Evolutionary conservation across 2,329 filamentous ascomycete genomes (phyloP), one percentile per base, ranked within the genome.

Genomic region (Trichoderma semiorbis): DNA sequence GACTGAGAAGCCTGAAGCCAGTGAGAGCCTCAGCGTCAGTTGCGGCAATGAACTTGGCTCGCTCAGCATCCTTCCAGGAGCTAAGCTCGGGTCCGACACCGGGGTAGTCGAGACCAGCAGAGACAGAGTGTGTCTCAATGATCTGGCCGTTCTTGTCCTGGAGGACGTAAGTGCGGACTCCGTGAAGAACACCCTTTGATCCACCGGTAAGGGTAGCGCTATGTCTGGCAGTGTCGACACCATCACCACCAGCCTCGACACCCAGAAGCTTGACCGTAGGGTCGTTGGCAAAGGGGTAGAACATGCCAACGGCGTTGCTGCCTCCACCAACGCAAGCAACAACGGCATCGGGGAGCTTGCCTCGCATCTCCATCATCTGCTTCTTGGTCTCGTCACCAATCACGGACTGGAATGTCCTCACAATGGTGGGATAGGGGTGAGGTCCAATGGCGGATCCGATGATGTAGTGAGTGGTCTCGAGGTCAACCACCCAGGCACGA

Each of bases 391-490:
- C 96, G 76, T 92, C 89, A 70, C 96, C 96, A 76, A 99, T 99
- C 74, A 99, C 92, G 6, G 92, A 96, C 84, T 98, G 96, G 90
- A 99, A 98, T 0, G 95, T 98, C 73, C 96, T 91, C 67, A 98
- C 96, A 74, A 98, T 98, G 66, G 94, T 97, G 1, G 96, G 96
- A 91, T 98, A 98, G 12, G 96, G 96, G 81, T 99, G 96, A 62
- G 96, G 96, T 0, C 96, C 96, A 77, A 99, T 99, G 58, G 96
- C 96, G 18, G 94, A 98, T 71, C 96, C 96, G 77, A 99, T 97
- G 78, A 98, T 96, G 85, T 98, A 99, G 86, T 99, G 96, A 0
- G 96, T 98, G 21, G 93, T 97, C 77, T 95, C 91, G 18, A 99
- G 92, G 76, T 95, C 89, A 71, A 95, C 92, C 21, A 99, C 95